phyloP scores from a whole-genome alignment of 495 filamentous ascomycete species.

The Xylaria flabelliformis region DNA sequence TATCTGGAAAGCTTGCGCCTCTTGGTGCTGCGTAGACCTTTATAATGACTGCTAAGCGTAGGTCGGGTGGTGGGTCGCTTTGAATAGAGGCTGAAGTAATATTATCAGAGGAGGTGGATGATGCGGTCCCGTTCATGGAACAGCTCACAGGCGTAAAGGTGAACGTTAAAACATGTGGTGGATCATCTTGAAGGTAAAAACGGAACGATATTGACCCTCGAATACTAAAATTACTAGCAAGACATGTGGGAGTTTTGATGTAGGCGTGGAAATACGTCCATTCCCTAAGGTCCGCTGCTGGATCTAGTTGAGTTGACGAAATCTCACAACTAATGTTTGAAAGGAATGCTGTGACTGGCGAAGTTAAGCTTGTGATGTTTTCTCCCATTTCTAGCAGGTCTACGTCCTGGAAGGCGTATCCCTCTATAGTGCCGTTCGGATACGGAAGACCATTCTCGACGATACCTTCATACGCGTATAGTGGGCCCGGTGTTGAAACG shows the following conservation, averaged over 20 bases:
- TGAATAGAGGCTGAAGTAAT: too few relatives aligned
- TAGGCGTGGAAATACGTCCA: too few relatives aligned
- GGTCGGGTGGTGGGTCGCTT: too few relatives aligned
- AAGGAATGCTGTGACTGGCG: neutral
- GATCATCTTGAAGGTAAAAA: neutral
- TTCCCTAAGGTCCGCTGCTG: too few relatives aligned
- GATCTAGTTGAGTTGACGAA: neutral
- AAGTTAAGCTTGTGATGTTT: neutral
- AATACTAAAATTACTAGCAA: too few relatives aligned
- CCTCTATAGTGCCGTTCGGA: neutral
- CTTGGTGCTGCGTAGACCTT: too few relatives aligned
- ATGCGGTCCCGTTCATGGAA: neutral
- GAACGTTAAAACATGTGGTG: neutral
- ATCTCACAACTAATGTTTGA: neutral
- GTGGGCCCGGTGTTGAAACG: neutral
- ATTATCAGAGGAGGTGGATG: neutral
- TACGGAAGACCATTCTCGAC: neutral
- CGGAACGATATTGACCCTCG: too few relatives aligned
- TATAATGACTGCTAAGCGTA: too few relatives aligned
- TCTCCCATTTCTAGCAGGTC: neutral
- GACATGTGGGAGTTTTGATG: too few relatives aligned
- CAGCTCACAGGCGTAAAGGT: neutral
- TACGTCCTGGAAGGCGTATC: neutral
- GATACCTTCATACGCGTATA: neutral
- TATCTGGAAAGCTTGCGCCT: too few relatives aligned